phyloP scores from a whole-genome alignment of 441 rosid species.

The Corymbia calophylla region DNA sequence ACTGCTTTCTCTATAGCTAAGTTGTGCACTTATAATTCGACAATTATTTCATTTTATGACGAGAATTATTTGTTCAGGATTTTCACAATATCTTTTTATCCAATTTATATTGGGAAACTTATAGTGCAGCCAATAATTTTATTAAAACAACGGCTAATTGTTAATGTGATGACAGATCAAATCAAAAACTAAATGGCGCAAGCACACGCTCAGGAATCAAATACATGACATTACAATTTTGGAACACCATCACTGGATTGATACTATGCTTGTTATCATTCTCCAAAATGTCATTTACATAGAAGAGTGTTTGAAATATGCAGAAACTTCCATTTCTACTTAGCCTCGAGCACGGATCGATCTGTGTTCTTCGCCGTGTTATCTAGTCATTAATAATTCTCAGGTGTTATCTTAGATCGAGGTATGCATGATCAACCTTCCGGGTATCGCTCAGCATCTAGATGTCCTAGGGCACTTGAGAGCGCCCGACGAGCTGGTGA shows the following conservation, averaged over 20 bases:
- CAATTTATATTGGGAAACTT: neutral
- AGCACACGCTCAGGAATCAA: neutral
- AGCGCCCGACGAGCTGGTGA: constrained; percentile 40
- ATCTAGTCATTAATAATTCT: neutral
- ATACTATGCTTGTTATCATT: neutral
- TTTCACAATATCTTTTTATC: neutral
- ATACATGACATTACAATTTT: neutral
- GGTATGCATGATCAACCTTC: neutral
- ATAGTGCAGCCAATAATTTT: neutral
- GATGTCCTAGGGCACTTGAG: constrained; percentile 16
- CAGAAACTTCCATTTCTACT: neutral
- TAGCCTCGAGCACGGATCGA: neutral
- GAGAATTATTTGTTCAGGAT: neutral
- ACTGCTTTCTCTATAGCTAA: neutral
- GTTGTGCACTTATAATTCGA: neutral
- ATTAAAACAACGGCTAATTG: neutral
- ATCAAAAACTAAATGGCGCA: neutral
- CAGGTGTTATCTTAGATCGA: neutral
- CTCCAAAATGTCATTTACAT: neutral
- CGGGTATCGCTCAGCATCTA: neutral
- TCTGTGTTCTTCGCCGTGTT: neutral
- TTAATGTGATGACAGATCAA: neutral
- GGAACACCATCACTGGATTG: neutral
- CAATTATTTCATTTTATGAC: neutral
- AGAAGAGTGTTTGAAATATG: neutral